These are phyloP conservation scores for Solanum ossicruentum DNA, from an alignment of 257 asterid species.

Conservation along the genomic window DNA sequence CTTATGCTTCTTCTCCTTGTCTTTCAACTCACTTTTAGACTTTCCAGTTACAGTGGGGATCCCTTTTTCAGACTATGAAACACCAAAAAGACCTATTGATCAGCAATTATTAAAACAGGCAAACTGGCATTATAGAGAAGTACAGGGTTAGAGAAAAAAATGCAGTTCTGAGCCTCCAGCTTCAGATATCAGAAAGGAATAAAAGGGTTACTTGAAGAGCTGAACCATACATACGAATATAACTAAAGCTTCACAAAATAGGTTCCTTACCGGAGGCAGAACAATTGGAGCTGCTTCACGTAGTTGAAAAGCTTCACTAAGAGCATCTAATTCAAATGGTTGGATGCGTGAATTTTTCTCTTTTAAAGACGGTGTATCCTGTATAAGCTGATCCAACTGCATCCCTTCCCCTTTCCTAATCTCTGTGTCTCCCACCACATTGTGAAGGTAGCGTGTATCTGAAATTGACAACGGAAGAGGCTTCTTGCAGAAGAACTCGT, in stretches of 20 bases:
- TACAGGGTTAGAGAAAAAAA: neutral
- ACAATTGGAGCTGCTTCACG: slow-evolving; percentile 71
- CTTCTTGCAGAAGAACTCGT: slow-evolving; percentile 92
- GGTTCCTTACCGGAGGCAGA: slow-evolving; percentile 61
- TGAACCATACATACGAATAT: neutral
- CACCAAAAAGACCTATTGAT: slow-evolving; percentile 8
- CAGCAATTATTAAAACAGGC: slow-evolving; percentile 1
- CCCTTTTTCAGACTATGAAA: slow-evolving; percentile 80
- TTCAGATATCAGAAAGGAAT: neutral
- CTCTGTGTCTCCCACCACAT: slow-evolving; percentile 93
- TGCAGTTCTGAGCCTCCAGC: neutral
- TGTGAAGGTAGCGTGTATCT: slow-evolving; percentile 90
- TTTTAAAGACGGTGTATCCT: slow-evolving; percentile 42
- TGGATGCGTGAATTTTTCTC: slow-evolving; percentile 52
- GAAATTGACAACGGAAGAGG: slow-evolving; percentile 76
- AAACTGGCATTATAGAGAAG: neutral
- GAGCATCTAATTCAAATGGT: slow-evolving; percentile 68
- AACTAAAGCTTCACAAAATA: slow-evolving; percentile 5
- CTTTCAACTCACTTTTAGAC: slow-evolving; percentile 67
- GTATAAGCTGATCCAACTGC: slow-evolving; percentile 85
- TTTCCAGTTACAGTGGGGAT: slow-evolving; percentile 76
- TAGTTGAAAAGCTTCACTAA: slow-evolving; percentile 80
- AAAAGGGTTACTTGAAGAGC: neutral
- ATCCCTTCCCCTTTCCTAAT: slow-evolving; percentile 94
- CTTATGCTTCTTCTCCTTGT: slow-evolving; percentile 90